Evolutionary conservation across 768 basidiomycete species (phyloP), one percentile per base, ranked within the genome.

Genomic region (Lactarius psammicola): DNA sequence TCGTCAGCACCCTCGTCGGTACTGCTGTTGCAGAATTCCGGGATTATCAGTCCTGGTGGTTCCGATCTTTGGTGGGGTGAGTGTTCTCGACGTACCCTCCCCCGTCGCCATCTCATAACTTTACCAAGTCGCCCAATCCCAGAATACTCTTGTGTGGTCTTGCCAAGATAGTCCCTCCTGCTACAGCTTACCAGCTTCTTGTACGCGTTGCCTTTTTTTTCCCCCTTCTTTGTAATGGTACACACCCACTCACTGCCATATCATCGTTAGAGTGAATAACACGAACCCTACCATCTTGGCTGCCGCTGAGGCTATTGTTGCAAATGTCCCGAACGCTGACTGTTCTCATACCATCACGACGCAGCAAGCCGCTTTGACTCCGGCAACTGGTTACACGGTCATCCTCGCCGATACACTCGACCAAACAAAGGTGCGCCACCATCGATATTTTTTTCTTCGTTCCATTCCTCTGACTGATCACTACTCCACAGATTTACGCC

Each of bases 71-170:
- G 87, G 87, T 88, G 87, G 87, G 83, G 87, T 88, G 65, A 58
- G 84, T 80, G 17, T 33, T n/a, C n/a, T 59, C 8, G 58, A 9
- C 23, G 17, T 8, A 10, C 53, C 13, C 38, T 46, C 53, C 26
- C 62, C 55, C 40, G 59, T 56, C 18, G 31, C 56, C 51, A 54
- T 10, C 46, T 58, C 59, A 42, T 56, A 44, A 20, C 51, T 33
- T 58, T 63, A n/a, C 56, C 5, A 70, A 89, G 88, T 90, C 63
- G 80, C 84, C 11, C 67, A 78, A 60, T 84, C 85, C 10, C 28
- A 56, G n/a, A 90, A 90, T 73, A 79, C 78, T n/a, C 71, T 90
- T 51, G 70, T 75, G 2, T 90, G 88, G 88, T 78, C 77, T 2
- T 90, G 88, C 76, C 40, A 66, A 11, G 53, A 79, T 3, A 71